phyloP scores from a whole-genome alignment of 2,329 filamentous ascomycete species.

The Penicillium corylophilum region DNA sequence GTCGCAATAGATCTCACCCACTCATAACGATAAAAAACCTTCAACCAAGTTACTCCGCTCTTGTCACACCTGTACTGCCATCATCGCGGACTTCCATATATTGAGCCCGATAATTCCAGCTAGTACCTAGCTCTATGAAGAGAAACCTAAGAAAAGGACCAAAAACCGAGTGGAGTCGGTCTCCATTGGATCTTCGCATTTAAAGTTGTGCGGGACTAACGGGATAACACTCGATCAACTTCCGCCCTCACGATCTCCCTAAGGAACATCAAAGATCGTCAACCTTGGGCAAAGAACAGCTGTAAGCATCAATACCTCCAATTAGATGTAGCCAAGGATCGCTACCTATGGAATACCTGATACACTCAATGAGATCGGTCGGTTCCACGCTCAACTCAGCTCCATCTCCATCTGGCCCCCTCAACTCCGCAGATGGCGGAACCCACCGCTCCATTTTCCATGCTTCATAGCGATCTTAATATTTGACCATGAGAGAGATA shows the following conservation, averaged over 20 bases:
- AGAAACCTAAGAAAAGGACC: no score
- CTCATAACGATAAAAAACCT: background rate
- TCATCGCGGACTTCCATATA: background rate
- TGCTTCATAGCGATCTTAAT: no score
- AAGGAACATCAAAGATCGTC: background rate
- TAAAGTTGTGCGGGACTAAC: background rate
- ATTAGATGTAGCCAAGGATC: no score
- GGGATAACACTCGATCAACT: background rate
- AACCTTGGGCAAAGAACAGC: no score
- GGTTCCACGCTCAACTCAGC: no score
- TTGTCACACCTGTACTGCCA: background rate
- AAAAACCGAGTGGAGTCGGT: background rate
- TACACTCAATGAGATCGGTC: no score
- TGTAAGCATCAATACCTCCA: no score
- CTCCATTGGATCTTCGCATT: background rate
- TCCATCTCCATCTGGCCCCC: background rate
- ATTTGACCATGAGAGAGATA: background rate
- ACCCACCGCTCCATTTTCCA: background rate
- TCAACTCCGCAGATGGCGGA: background rate
- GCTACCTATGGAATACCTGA: no score
- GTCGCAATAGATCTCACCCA: slow-evolving; percentile 11
- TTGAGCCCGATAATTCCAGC: no score
- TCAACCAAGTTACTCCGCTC: background rate
- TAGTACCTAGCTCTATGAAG: no score
- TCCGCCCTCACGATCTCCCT: background rate